phyloP scores from a whole-genome alignment of 2,329 filamentous ascomycete species.

The Diaporthe batatas region DNA sequence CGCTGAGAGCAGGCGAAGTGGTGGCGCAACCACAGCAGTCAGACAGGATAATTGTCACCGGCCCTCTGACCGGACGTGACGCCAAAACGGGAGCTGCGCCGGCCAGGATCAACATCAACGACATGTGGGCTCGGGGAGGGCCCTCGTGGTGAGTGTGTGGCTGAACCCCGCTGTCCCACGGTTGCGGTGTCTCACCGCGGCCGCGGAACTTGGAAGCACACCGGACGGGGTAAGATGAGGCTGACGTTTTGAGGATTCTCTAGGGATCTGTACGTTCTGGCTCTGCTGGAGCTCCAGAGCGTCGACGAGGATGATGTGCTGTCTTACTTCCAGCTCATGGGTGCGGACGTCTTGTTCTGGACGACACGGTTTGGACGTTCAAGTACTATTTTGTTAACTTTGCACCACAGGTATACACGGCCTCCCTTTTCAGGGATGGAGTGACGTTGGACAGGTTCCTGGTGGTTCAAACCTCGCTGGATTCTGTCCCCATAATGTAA shows the following conservation, averaged over 20 bases:
- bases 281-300: slow-evolving; percentile 59
- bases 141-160: slow-evolving; percentile 57
- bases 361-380: background rate
- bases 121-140: slow-evolving; percentile 56
- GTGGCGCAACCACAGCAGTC: slow-evolving; percentile 29
- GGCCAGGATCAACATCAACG: slow-evolving; percentile 61
- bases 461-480: slow-evolving; percentile 52
- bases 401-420: slow-evolving; percentile 50
- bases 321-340: slow-evolving; percentile 65
- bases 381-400: slow-evolving; percentile 34
- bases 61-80: slow-evolving; percentile 54
- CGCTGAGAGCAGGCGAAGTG: slow-evolving; percentile 3
- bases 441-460: slow-evolving; percentile 51
- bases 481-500: slow-evolving; percentile 64
- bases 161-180: slow-evolving; percentile 9
- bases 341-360: slow-evolving; percentile 49
- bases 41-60: slow-evolving; percentile 50
- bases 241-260: slow-evolving; percentile 17
- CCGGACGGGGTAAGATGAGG: background rate
- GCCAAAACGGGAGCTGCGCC: slow-evolving; percentile 56
- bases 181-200: slow-evolving; percentile 11
- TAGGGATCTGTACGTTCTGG: slow-evolving; percentile 65
- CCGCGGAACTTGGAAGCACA: background rate
- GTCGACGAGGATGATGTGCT: slow-evolving; percentile 55
- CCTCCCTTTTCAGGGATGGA: slow-evolving; percentile 52